Evolutionary conservation across 1,284 basidiomycete species (phyloP).

Genomic region (Trichosporon asahii): DNA sequence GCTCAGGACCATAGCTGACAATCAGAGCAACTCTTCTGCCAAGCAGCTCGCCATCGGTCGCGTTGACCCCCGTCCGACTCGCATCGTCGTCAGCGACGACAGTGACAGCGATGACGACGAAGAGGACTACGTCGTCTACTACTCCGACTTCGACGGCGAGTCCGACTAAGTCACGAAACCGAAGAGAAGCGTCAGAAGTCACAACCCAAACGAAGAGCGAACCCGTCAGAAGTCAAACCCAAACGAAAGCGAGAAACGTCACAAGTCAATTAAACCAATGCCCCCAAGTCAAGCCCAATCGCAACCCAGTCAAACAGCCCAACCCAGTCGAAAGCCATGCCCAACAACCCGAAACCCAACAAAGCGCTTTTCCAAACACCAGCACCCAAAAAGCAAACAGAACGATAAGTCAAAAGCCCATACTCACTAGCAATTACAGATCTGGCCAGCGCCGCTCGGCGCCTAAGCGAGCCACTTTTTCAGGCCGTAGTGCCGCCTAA

Average conservation of each 20-base stretch:
- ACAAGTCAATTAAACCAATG: not conserved
- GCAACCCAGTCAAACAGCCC: not conserved
- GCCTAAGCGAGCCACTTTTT: not conserved
- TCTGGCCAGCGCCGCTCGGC: not conserved
- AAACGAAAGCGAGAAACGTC: not conserved
- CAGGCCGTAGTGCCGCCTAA: not conserved
- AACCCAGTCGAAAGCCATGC: not conserved
- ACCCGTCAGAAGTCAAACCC: not conserved
- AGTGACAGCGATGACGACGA: not conserved
- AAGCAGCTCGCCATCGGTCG: conserved; percentile 5
- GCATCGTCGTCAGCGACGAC: not conserved
- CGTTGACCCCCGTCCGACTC: not conserved
- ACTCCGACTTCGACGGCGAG: not conserved
- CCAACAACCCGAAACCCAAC: not conserved
- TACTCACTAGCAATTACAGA: conserved; percentile 10
- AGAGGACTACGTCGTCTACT: not conserved
- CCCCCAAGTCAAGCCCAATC: not conserved
- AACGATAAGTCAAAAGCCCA: conserved; percentile 2
- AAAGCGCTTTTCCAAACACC: not conserved
- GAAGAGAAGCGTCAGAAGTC: conserved; percentile 3
- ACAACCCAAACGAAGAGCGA: not conserved
- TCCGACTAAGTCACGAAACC: not conserved
- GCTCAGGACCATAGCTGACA: not conserved
- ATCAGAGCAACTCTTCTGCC: not conserved
- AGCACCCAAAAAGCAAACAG: not conserved